Evolutionary conservation across 805 yeast genomes (phyloP).

Genomic region (Wilhelminamyces savonicus): DNA sequence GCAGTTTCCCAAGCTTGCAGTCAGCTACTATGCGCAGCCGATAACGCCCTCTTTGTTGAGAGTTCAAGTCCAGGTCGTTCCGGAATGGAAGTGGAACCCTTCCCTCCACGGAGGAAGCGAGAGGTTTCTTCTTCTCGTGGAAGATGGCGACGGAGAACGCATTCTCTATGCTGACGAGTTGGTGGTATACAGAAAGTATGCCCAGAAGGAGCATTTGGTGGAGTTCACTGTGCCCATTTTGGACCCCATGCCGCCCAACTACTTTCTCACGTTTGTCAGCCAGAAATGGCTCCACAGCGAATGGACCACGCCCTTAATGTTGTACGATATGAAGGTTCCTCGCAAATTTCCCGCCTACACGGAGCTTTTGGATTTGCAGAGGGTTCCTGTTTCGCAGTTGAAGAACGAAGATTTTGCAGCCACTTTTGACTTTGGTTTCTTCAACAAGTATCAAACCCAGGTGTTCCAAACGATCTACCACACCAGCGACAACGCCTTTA

Average conservation of each 20-base stretch:
- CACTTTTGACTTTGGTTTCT: slow-evolving; percentile 42
- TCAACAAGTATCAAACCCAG: slow-evolving; percentile 74
- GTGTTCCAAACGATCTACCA: slow-evolving; percentile 54
- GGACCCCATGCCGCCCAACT: slow-evolving; percentile 61
- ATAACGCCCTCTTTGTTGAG: slow-evolving; percentile 62
- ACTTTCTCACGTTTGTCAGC: slow-evolving; percentile 65
- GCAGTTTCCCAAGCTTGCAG: slow-evolving; percentile 64
- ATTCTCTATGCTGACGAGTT: slow-evolving; percentile 57
- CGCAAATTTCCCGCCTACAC: slow-evolving; percentile 60
- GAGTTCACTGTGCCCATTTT: slow-evolving; percentile 59
- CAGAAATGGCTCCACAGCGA: slow-evolving; percentile 84
- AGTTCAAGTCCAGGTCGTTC: slow-evolving; percentile 59
- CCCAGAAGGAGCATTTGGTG: slow-evolving; percentile 49
- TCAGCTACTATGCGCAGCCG: slow-evolving; percentile 67
- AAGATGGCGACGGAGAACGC: slow-evolving; percentile 77
- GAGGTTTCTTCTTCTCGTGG: slow-evolving; percentile 64
- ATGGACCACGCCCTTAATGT: slow-evolving; percentile 51
- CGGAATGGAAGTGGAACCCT: slow-evolving; percentile 76
- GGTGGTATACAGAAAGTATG: slow-evolving; percentile 41
- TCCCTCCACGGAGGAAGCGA: slow-evolving; percentile 59
- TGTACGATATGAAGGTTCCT: slow-evolving; percentile 51
- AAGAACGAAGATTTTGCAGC: slow-evolving; percentile 41
- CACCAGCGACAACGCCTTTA: slow-evolving; percentile 51
- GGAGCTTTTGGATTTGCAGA: slow-evolving; percentile 45
- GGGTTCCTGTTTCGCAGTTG: slow-evolving; percentile 44